Base-by-base conservation (phyloP, 441 rosid species). In the Melastoma candidum region DNA sequence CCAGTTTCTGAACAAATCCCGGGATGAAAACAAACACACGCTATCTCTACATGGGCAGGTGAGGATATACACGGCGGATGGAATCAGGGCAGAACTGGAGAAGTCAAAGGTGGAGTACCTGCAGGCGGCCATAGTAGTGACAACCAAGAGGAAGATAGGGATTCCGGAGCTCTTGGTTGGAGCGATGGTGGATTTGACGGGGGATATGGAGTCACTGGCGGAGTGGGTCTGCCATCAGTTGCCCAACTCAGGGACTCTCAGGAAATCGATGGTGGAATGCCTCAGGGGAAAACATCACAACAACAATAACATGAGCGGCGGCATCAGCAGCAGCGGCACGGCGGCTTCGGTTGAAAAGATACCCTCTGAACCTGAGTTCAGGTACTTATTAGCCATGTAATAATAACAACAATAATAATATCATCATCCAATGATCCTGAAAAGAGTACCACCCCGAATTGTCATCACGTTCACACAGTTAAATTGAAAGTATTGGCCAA, bases 181-280 rank as follows among this genome's bases (percentile, higher is more conserved):
- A 48, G 82, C 81, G 68, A 61, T 74, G 52, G 44, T 22, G 3
- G 95, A 85, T 68, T 87, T 87, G 46, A 79, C 80, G 3, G 51
- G 53, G 60, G 84, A 73, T 54, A 58, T 75, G 1, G 87, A 79
- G 59, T 65, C 86, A n/a, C 64, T 84, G 11, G 87, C 72, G 32
- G 86, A 87, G 72, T 90, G 98, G 98, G 79, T 90, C 48, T 85
- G 98, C 65, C 87, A 80, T 50, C 96, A 90, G 56, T 59, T 87
- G 51, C 94, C 95, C 2, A 82, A 93, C 10, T 87, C 98, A 17
- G 93, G 90, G 44, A 71, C 95, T 1, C 51, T 90, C 11, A 83
- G 96, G 67, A 90, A 85, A 66, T 87, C 95, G 54, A 78, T 90
- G 66, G 95, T 85, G 69, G 96, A 87, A 32, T 90, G 90, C 77